These are phyloP conservation scores for Ambrosiella beaveri DNA, from an alignment of 2,329 filamentous ascomycete genomes.

Conservation along the genomic window DNA sequence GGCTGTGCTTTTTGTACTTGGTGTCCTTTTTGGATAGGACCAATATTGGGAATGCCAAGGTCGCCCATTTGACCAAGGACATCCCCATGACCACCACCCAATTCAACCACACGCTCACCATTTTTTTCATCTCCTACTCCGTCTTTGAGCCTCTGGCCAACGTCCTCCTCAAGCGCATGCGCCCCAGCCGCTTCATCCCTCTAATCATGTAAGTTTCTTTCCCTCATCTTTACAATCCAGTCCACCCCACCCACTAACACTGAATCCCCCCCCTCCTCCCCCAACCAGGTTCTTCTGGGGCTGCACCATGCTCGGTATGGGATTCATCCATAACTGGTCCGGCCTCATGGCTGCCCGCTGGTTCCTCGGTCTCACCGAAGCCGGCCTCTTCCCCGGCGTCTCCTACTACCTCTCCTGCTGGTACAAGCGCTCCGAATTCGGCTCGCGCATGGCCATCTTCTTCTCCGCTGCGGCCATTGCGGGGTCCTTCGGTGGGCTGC, in stretches of 20 bases:
- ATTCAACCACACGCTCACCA: slow-evolving; percentile 60
- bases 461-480: slow-evolving; percentile 69
- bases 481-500: slow-evolving; percentile 59
- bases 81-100: slow-evolving; percentile 44
- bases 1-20: slow-evolving; percentile 55
- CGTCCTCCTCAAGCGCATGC: slow-evolving; percentile 56
- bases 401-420: slow-evolving; percentile 72
- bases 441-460: slow-evolving; percentile 64
- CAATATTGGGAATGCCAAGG: slow-evolving; percentile 58
- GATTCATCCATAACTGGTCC: slow-evolving; percentile 44
- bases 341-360: slow-evolving; percentile 49
- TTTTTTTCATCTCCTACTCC: slow-evolving; percentile 78
- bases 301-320: slow-evolving; percentile 50
- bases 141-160: slow-evolving; percentile 67
- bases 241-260: neutral
- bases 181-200: slow-evolving; percentile 65
- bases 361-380: slow-evolving; percentile 59
- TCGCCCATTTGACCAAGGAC: slow-evolving; percentile 35
- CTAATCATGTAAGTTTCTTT: slow-evolving; percentile 49
- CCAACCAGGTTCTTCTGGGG: slow-evolving; percentile 43
- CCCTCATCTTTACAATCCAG: slow-evolving; percentile 1
- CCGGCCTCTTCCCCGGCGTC: slow-evolving; percentile 59
- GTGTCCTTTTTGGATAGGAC: slow-evolving; percentile 60
- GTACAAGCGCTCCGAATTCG: slow-evolving; percentile 67
- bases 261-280: slow-evolving; percentile 15